Base-by-base conservation (phyloP, 2,329 filamentous ascomycete genomes). In the Huntiella bhutanensis region DNA sequence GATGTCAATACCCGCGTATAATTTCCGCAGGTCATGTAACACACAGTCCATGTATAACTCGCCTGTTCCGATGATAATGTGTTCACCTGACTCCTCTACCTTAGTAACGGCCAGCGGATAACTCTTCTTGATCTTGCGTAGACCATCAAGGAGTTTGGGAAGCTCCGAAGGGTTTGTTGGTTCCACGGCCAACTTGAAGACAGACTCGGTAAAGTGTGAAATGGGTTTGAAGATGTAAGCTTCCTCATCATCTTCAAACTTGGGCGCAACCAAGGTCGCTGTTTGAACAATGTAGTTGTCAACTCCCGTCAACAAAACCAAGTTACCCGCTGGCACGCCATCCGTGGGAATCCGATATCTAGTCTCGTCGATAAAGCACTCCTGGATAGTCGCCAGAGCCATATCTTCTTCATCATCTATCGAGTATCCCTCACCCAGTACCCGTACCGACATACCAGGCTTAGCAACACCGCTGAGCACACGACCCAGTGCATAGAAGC, bases 11-110 rank as follows among this genome's bases (percentile, higher is more conserved):
- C 96, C 88, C 11, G 91, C 87, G 58, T 95, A 98, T n/a, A 96
- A 64, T 36, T 79, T 75, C 46, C 91, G 81, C 41, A 98, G 70
- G 58, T 98, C 91, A 60, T 98, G 91, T 40, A 98, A 70, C 3
- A 98, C 88, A 56, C 91, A 98, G 60, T 98, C 91, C 87, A 98
- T 96, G 66, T 98, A 98, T n/a, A 98, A 69, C 61, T 98, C 91
- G 50, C 91, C 91, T 0, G 91, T 98, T 17, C 91, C 91, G 4
- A 98, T 73, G 41, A 98, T 72, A 53, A 98, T 80, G 58, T 98
- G 91, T 62, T 98, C 91, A 43, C 91, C 91, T 1, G 86, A 95
- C 63, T 98, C 91, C 60, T 98, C 91, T 3, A 98, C 91, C 61
- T 96, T 96, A 4, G 91, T 98, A 10, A 82, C 84, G 55, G 96